Evolutionary conservation across 2,329 filamentous ascomycete species (phyloP), one percentile per base, ranked within the genome.

Genomic region (Fusarium siculi): DNA sequence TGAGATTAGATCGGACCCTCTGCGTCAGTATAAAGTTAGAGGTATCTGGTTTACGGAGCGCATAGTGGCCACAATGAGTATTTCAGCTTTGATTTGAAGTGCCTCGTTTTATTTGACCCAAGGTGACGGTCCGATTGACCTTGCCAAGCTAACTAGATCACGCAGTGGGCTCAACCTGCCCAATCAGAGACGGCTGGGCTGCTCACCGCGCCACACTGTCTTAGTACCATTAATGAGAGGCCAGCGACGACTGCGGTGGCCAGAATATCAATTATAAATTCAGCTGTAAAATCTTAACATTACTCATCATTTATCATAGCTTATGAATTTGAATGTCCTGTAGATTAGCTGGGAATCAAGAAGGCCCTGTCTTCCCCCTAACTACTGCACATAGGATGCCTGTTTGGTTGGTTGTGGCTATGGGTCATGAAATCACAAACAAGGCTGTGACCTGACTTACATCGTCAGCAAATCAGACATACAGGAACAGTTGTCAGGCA

Each of bases 51-150:
- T 6, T 28, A 3, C 0, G 9, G 43, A 46, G 25, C 9, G 5
- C 0, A 46, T 9, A 10, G 15, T 28, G 12, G 43, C 1, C 25
- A 21, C 9, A 7, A 15, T 7, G 25, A 15, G 18, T 0, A 10
- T 7, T 7, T 10, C 25, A 46, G 25, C 25, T 15, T 15, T 21
- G 23, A 21, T 21, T 46, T 0, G 4, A 21, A 28, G 23, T 21
- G 9, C 0, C 9, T 7, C 5, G 18, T 7, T 28, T 46, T 6
- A 15, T 6, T 46, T 9, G 1, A 7, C 3, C 43, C 1, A 15
- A 46, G 23, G 18, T 46, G 43, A 12, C 18, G 43, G 43, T 28
- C 25, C 2, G 23, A 21, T 46, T 21, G 18, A 21, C 18, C 9
- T 46, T 28, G 0, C 23, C 2, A 21, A 28, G 23, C 23, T 28